Conservation (phyloP, 176 grass and related monocot species). For the Zizania latifolia region DNA sequence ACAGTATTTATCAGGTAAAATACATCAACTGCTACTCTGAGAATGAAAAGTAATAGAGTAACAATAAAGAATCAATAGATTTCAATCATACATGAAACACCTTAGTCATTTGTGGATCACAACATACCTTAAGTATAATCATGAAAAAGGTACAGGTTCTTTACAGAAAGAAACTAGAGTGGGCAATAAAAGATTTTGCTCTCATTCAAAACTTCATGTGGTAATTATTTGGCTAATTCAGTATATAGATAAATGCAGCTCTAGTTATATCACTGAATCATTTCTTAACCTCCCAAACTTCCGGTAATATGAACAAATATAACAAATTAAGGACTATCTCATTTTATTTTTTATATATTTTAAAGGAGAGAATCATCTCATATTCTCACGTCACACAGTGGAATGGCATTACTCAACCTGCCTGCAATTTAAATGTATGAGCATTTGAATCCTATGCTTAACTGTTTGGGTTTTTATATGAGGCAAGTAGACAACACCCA, state of each 20-base stretch:
- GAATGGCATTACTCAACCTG: neutral
- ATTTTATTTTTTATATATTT: neutral
- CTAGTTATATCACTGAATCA: neutral
- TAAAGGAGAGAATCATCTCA: neutral
- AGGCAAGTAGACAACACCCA: no score
- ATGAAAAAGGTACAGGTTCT: neutral
- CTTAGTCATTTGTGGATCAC: neutral
- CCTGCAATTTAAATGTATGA: neutral
- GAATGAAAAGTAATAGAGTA: neutral
- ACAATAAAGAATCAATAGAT: constrained; percentile 20
- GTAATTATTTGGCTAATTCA: neutral
- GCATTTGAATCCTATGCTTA: neutral
- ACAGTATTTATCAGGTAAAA: constrained; percentile 18
- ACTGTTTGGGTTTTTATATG: no score
- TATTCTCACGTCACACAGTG: neutral
- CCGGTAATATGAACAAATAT: neutral
- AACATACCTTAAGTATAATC: neutral
- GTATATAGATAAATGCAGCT: neutral
- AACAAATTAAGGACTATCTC: neutral
- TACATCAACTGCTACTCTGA: neutral
- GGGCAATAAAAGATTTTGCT: neutral
- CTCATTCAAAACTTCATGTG: neutral
- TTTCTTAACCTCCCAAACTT: neutral
- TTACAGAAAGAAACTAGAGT: neutral
- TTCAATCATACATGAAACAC: neutral